These are phyloP conservation scores for Xylaria sp. DNA, from an alignment of 2,329 filamentous ascomycete species.

Conservation along the genomic window DNA sequence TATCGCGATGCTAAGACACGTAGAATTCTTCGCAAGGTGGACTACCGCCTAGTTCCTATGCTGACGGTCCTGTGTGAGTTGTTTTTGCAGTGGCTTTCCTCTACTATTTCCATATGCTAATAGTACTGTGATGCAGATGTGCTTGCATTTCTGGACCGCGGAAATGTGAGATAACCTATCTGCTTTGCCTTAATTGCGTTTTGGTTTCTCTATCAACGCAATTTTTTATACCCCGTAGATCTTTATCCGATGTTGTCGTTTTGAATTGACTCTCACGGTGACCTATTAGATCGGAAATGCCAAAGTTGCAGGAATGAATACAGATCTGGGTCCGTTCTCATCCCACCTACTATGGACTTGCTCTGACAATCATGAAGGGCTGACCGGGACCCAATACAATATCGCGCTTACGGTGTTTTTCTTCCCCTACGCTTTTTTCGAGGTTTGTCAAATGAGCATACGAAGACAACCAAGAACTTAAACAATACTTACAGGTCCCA, in stretches of 20 bases:
- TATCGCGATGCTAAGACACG: constrained; percentile 6
- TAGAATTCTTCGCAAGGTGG: constrained; percentile 9
- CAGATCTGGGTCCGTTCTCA: background rate
- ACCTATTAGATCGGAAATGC: constrained; percentile 1
- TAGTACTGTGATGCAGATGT: background rate
- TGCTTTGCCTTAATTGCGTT: background rate
- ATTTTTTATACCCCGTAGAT: background rate
- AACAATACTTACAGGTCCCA: background rate
- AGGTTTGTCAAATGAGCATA: background rate
- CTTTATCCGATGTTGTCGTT: background rate
- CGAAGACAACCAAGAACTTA: background rate
- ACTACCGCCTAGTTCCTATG: constrained; percentile 1
- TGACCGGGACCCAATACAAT: constrained; percentile 2
- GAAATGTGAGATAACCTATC: background rate
- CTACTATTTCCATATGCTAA: background rate
- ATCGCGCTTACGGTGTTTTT: constrained; percentile 3
- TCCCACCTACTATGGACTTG: too few relatives aligned
- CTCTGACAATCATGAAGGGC: background rate
- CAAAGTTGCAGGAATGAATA: constrained; percentile 9
- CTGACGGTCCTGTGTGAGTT: constrained; percentile 2
- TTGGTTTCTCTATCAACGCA: background rate
- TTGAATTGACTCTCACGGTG: background rate
- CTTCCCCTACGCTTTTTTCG: background rate
- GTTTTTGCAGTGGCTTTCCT: background rate
- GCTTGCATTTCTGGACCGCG: constrained; percentile 11